Conservation (phyloP, 2,329 filamentous ascomycete genomes). For the Exophiala xenobiotica region DNA sequence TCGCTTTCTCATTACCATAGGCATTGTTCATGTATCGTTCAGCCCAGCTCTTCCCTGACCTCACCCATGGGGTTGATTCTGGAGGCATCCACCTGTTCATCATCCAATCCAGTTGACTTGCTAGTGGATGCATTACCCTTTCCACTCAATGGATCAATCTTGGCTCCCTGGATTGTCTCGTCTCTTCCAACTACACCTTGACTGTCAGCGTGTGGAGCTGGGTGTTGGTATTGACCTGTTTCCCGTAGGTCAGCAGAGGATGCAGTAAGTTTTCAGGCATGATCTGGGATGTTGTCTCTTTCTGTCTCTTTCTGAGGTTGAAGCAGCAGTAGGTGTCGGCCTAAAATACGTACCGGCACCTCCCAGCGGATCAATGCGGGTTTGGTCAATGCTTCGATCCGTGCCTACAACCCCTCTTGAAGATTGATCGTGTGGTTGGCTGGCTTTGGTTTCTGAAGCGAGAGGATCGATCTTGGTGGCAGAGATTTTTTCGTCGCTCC, state of each 20-base stretch:
- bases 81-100: constrained; percentile 28
- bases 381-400: constrained; percentile 25
- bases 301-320: too few species aligned
- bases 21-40: background rate
- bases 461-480: constrained; percentile 30
- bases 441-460: constrained; percentile 23
- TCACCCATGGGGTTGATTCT: constrained; percentile 32
- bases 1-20: background rate
- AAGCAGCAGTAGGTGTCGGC: too few species aligned
- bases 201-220: constrained; percentile 29
- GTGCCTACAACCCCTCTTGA: constrained; percentile 25
- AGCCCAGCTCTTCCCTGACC: constrained; percentile 37
- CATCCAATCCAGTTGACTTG: constrained; percentile 27
- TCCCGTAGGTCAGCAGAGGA: constrained; percentile 1
- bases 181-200: constrained; percentile 31
- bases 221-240: constrained; percentile 28
- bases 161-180: constrained; percentile 30
- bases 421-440: constrained; percentile 19
- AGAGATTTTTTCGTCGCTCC: constrained; percentile 22
- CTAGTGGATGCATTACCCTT: constrained; percentile 2
- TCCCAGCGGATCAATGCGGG: constrained; percentile 30
- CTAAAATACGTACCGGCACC: constrained; percentile 7
- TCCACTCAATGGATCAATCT: constrained; percentile 30
- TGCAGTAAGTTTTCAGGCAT: background rate
- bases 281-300: too few species aligned